Percentiles rank a stretch among this genome's conserved stretches.
Conservation (phyloP, 2,329 filamentous ascomycete genomes). For the Hawksworthiomyces lignivorus region DNA sequence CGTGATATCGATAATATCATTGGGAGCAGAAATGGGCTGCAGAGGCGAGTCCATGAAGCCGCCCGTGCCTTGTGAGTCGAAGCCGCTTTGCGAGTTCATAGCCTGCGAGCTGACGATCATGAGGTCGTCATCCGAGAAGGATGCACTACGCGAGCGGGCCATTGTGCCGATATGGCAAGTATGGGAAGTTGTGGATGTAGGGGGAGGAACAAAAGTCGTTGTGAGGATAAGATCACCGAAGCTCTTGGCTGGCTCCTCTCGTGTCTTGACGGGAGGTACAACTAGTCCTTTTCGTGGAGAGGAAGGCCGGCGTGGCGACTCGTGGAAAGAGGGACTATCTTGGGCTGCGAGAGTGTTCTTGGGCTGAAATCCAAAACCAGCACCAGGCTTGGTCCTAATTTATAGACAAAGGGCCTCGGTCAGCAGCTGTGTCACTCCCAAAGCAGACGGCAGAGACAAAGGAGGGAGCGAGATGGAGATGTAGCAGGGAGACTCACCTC, state of each 20-base stretch:
- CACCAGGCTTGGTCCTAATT: conserved; percentile 19
- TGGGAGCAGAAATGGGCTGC: conserved; percentile 29
- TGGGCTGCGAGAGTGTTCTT: conserved; percentile 17
- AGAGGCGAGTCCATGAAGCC: conserved; percentile 20
- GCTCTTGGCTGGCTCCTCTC: conserved; percentile 15
- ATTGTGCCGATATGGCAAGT: conserved; percentile 10
- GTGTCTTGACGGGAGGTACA: background rate
- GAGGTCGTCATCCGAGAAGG: conserved; percentile 30
- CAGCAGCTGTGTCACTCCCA: too few species aligned
- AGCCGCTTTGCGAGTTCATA: conserved; percentile 20
- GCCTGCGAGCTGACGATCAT: conserved; percentile 27
- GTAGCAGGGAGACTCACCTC: conserved; percentile 5
- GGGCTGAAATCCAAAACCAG: conserved; percentile 20
- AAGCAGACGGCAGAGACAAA: background rate
- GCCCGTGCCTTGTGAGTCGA: conserved; percentile 1
- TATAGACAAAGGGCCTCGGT: background rate
- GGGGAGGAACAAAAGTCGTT: conserved; percentile 16
- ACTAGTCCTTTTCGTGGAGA: background rate
- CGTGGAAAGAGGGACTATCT: conserved; percentile 1
- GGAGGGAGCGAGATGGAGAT: too few species aligned
- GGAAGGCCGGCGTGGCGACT: background rate
- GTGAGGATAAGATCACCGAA: conserved; percentile 19
- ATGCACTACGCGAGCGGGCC: conserved; percentile 22
- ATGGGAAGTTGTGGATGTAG: background rate
- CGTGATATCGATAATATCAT: conserved; percentile 23